Percentiles rank a stretch among this genome's conserved stretches.
Evolutionary conservation across 805 yeast species (phyloP).

Genomic region (Scheffersomyces lignosus): DNA sequence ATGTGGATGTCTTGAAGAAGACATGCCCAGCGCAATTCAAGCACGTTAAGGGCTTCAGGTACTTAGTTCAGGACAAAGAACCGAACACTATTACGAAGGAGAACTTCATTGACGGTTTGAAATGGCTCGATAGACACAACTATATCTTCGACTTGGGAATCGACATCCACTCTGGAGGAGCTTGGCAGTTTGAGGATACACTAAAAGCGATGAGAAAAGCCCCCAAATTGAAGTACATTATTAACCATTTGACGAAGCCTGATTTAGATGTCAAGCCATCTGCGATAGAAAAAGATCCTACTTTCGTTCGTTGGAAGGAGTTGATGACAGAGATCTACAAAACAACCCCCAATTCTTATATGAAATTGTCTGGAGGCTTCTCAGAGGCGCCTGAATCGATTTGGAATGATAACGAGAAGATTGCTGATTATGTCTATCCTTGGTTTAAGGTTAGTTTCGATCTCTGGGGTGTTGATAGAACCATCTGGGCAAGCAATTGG

Average conservation of each 20-base stretch:
- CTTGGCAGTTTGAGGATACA: conserved; percentile 43
- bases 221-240: conserved; percentile 27
- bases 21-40: conserved; percentile 7
- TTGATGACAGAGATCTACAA: conserved; percentile 18
- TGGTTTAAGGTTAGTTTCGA: conserved; percentile 30
- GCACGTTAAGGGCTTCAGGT: conserved; percentile 41
- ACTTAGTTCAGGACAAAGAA: conserved; percentile 45
- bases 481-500: conserved; percentile 48
- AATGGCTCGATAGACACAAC: conserved; percentile 29
- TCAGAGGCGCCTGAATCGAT: conserved; percentile 28
- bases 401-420: neutral
- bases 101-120: conserved; percentile 29
- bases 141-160: conserved; percentile 45
- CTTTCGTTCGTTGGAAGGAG: conserved; percentile 18
- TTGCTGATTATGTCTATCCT: conserved; percentile 23
- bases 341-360: conserved; percentile 20
- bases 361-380: conserved; percentile 44
- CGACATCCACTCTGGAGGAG: conserved; percentile 35
- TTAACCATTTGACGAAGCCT: conserved; percentile 48
- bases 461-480: conserved; percentile 27
- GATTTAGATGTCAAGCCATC: conserved; percentile 15
- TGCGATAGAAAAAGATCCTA: conserved; percentile 4
- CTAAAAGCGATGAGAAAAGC: conserved; percentile 22
- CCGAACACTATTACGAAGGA: conserved; percentile 27
- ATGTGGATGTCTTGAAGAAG: conserved; percentile 12